phyloP scores from a whole-genome alignment of 2,329 filamentous ascomycete species.

The Pseudocercospora crystallina region DNA sequence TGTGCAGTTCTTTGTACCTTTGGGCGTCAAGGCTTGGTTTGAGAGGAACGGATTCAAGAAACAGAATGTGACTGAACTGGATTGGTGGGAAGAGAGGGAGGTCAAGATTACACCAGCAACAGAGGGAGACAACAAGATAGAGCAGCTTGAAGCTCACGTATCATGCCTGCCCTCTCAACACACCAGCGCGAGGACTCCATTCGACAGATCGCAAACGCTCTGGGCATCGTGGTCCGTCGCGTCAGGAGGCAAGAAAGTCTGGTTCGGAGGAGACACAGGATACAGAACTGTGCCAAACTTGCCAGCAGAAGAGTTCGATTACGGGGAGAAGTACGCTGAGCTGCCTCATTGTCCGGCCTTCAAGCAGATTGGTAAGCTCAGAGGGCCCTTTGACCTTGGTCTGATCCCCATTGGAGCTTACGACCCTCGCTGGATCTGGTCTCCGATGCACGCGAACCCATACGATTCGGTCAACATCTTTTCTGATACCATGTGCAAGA shows the following conservation, averaged over 20 bases:
- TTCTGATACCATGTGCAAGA: slow-evolving; percentile 72
- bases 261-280: slow-evolving; percentile 84
- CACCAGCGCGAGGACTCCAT: slow-evolving; percentile 65
- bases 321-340: slow-evolving; percentile 60
- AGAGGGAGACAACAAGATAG: slow-evolving; percentile 12
- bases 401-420: slow-evolving; percentile 94
- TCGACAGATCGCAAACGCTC: slow-evolving; percentile 73
- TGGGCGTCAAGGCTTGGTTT: slow-evolving; percentile 86
- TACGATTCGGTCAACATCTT: slow-evolving; percentile 90
- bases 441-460: slow-evolving; percentile 80
- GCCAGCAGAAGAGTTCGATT: slow-evolving; percentile 67
- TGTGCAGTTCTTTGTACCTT: slow-evolving; percentile 82
- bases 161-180: slow-evolving; percentile 85
- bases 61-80: slow-evolving; percentile 76
- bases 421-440: slow-evolving; percentile 70
- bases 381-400: slow-evolving; percentile 87
- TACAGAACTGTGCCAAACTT: slow-evolving; percentile 75
- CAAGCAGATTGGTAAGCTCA: slow-evolving; percentile 72
- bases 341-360: slow-evolving; percentile 81
- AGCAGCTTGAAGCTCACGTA: slow-evolving; percentile 67
- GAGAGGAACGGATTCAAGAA: slow-evolving; percentile 60
- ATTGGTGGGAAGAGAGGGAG: slow-evolving; percentile 90
- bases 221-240: slow-evolving; percentile 86
- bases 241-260: slow-evolving; percentile 74
- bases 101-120: slow-evolving; percentile 57